Evolutionary conservation across 768 basidiomycete species (phyloP), one percentile per base, ranked within the genome.

Genomic region (Tulasnella sp.): DNA sequence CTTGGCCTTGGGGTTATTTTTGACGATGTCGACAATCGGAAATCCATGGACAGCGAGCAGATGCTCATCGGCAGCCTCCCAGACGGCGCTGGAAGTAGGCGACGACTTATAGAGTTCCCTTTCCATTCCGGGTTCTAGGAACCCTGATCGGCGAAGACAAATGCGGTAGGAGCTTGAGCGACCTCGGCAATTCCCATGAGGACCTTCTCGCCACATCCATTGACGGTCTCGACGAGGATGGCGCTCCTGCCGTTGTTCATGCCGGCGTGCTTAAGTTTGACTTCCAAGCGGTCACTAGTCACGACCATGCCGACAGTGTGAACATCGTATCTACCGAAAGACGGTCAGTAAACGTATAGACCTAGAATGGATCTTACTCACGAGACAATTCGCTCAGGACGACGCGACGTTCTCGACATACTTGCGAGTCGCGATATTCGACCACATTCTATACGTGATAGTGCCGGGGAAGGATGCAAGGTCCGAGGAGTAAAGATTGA

Each of bases 381-480:
- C 88, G 90, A 86, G 73, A 92, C 82, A 62, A 99, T 95, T 74
- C 97, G 90, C 73, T 94, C 89, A 0, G 95, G 94, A 75, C 90
- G 86, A 72, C 95, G 93, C 95, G 69, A 95, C 88, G 71, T 87
- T 95, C 82, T 99, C 97, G 72, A 98, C 87, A 77, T 89, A 95
- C 62, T 90, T 88, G 96, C 97, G 87, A 14, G 95, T 95, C 9
- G 95, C 95, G 65, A 97, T 97, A 76, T 92, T 94, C 1, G 94
- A 89, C 93, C 94, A 98, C 82, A 98, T 87, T 67, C 97, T 97
- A 77, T 98, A 96, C 3, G 97, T 98, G 78, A 99, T 98, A 9
- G 97, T 99, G 17, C 92, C 90, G 29, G 96, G 95, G 16, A 99
- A 88, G 5, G 89, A 87, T 2, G 96, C 95, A 97, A 96, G 81